phyloP scores from a whole-genome alignment of 2,329 filamentous ascomycete species.

The Aspergillus novofumigatus region DNA sequence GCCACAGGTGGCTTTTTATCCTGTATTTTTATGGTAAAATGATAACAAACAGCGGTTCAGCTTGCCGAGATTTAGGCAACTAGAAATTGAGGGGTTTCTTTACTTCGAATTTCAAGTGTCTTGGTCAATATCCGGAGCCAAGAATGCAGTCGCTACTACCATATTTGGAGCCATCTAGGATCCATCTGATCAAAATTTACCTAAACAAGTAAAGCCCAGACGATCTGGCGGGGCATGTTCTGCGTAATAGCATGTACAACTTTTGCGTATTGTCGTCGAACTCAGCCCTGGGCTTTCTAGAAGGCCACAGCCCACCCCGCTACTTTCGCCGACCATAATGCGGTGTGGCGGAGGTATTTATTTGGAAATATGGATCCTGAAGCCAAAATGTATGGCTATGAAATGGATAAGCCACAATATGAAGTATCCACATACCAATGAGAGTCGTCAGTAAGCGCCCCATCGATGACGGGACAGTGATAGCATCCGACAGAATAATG shows the following conservation, averaged over 20 bases:
- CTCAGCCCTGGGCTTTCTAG: background rate
- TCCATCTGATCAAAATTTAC: background rate
- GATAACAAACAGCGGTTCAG: background rate
- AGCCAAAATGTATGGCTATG: background rate
- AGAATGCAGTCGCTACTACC: background rate
- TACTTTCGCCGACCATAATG: background rate
- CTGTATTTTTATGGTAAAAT: background rate
- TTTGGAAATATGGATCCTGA: background rate
- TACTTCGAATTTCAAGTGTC: background rate
- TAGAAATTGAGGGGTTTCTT: background rate
- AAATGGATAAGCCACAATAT: background rate
- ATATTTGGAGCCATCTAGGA: background rate
- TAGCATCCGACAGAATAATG: background rate
- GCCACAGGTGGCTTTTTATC: background rate
- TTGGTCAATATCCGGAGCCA: background rate
- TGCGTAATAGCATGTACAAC: background rate
- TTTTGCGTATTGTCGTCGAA: background rate
- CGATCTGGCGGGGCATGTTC: background rate
- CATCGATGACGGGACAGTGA: constrained; percentile 5
- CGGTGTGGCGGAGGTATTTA: background rate
- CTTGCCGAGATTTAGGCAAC: background rate
- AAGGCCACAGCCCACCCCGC: background rate
- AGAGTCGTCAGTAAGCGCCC: background rate
- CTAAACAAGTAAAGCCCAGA: background rate
- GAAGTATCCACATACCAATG: background rate